Evolutionary conservation across 768 basidiomycete genomes (phyloP).

Genomic region (Porpolomopsis calyptriformis): DNA sequence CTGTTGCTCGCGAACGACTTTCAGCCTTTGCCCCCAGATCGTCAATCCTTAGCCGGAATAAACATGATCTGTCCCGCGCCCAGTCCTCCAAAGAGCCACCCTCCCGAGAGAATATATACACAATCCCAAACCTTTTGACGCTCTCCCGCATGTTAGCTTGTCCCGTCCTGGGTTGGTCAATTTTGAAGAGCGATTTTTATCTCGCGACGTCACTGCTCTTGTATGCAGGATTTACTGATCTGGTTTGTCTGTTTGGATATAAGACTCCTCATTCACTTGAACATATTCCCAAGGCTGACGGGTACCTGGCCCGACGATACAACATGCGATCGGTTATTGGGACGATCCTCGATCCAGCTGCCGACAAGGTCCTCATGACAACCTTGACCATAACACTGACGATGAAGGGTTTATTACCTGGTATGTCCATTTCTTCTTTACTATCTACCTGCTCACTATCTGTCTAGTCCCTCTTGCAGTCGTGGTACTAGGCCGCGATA

Average conservation of each 20-base stretch:
- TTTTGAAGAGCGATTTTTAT: slow-evolving; percentile 69
- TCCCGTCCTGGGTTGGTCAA: slow-evolving; percentile 85
- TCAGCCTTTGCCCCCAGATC: too few species aligned
- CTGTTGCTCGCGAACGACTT: too few species aligned
- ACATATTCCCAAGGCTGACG: slow-evolving; percentile 58
- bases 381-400: slow-evolving; percentile 82
- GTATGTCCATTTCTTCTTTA: slow-evolving; percentile 36
- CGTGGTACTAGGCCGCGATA: slow-evolving; percentile 83
- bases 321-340: slow-evolving; percentile 89
- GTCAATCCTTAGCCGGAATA: background rate
- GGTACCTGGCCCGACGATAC: slow-evolving; percentile 78
- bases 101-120: slow-evolving; percentile 85
- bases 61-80: background rate
- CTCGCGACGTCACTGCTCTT: slow-evolving; percentile 76
- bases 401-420: slow-evolving; percentile 71
- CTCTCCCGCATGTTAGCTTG: slow-evolving; percentile 80
- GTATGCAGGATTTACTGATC: slow-evolving; percentile 87
- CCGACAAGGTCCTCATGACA: slow-evolving; percentile 93
- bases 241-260: slow-evolving; percentile 46
- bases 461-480: slow-evolving; percentile 68
- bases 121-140: slow-evolving; percentile 85
- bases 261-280: slow-evolving; percentile 11
- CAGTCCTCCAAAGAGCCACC: slow-evolving; percentile 18
- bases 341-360: slow-evolving; percentile 91
- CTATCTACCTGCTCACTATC: background rate